Conservation (phyloP, 768 basidiomycete species). For the Leccinum truebloodii region DNA sequence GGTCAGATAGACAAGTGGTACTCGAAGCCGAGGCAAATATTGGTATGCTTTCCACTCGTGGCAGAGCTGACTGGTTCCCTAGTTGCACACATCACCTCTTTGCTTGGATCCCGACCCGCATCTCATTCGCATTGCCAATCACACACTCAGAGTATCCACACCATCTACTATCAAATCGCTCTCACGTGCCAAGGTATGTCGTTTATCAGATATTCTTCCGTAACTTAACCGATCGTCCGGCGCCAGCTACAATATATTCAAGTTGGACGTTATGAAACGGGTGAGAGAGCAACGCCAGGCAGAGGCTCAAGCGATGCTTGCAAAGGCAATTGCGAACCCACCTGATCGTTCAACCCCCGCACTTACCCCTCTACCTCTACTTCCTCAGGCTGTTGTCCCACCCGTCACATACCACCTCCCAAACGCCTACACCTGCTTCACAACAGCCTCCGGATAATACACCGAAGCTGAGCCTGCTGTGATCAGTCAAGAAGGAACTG, state of each 20-base stretch:
- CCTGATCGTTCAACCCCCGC: slow-evolving; percentile 16
- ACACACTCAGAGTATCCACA: slow-evolving; percentile 68
- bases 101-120: slow-evolving; percentile 82
- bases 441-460: too few relatives aligned
- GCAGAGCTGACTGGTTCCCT: slow-evolving; percentile 13
- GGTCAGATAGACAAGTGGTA: slow-evolving; percentile 28
- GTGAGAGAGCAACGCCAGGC: slow-evolving; percentile 30
- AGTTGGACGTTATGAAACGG: slow-evolving; percentile 49
- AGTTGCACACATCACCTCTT: slow-evolving; percentile 77
- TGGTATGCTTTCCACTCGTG: slow-evolving; percentile 46
- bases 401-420: too few relatives aligned
- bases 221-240: slow-evolving; percentile 4
- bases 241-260: slow-evolving; percentile 50
- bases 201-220: slow-evolving; percentile 1
- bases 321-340: slow-evolving; percentile 32
- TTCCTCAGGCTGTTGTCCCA: too few relatives aligned
- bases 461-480: too few relatives aligned
- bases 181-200: slow-evolving; percentile 51
- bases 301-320: slow-evolving; percentile 22
- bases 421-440: too few relatives aligned
- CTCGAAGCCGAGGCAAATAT: slow-evolving; percentile 73
- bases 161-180: slow-evolving; percentile 51
- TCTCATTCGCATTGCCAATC: slow-evolving; percentile 74
- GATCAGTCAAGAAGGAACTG: too few relatives aligned
- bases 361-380: too few relatives aligned